Conservation (phyloP, 495 filamentous ascomycete genomes). For the Annulohypoxylon moriforme region DNA sequence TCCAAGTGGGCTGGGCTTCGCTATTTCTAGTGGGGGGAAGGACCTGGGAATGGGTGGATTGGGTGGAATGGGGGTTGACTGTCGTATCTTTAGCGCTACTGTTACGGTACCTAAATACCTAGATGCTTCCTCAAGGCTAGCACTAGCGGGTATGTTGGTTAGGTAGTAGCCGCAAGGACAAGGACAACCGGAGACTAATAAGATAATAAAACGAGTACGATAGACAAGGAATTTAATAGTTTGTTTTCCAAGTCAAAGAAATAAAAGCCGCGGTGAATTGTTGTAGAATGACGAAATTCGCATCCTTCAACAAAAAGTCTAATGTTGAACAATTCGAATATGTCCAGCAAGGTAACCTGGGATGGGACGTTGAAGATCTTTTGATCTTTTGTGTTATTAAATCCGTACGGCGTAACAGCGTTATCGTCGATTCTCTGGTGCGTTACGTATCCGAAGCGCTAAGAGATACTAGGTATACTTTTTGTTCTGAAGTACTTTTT, state of each 20-base stretch:
- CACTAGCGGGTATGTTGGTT: neutral
- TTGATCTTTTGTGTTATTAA: neutral
- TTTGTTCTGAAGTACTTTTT: neutral
- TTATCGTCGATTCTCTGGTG: neutral
- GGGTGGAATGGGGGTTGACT: neutral
- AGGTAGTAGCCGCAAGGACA: slow-evolving; percentile 33
- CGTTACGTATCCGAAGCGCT: slow-evolving; percentile 7
- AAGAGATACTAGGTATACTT: neutral
- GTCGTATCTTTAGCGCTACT: slow-evolving; percentile 34
- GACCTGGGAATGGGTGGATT: neutral
- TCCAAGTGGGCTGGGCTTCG: slow-evolving; percentile 32
- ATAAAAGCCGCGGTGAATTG: neutral
- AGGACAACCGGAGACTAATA: slow-evolving; percentile 18
- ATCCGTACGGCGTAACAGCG: slow-evolving; percentile 2
- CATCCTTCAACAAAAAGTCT: neutral
- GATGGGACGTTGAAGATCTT: neutral
- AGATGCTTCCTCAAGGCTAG: neutral
- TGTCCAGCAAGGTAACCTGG: neutral
- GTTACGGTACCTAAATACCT: slow-evolving; percentile 8
- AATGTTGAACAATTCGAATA: slow-evolving; percentile 9
- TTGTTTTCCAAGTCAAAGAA: neutral
- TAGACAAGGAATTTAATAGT: slow-evolving; percentile 6
- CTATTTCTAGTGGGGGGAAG: slow-evolving; percentile 27
- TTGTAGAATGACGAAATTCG: slow-evolving; percentile 1
- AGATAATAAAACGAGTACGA: slow-evolving; percentile 16